Percentiles rank a stretch among this genome's conserved stretches.
Conservation (phyloP, 2,329 filamentous ascomycete genomes). For the Tolypocladium amazonense region DNA sequence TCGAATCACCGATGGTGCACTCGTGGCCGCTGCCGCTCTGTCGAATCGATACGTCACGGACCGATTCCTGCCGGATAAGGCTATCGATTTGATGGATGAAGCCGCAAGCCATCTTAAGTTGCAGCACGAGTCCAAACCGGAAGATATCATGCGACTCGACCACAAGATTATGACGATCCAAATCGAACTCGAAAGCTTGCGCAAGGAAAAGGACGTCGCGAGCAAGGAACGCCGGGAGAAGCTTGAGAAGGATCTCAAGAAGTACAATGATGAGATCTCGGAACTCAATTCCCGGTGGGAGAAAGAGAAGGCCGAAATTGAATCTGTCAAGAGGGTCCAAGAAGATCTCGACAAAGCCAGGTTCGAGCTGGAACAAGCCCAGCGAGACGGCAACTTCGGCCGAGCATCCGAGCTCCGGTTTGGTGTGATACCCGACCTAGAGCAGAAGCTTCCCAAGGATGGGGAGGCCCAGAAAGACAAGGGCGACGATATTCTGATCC, state of each 20-base stretch:
- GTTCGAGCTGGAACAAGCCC: constrained; percentile 77
- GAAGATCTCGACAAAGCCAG: constrained; percentile 79
- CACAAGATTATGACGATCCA: constrained; percentile 96
- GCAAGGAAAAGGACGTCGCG: constrained; percentile 86
- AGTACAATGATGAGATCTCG: constrained; percentile 66
- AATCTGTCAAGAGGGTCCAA: constrained; percentile 77
- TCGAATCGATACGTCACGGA: constrained; percentile 96
- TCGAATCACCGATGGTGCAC: constrained; percentile 79
- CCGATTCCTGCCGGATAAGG: constrained; percentile 91
- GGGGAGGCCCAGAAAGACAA: constrained; percentile 32
- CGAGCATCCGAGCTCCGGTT: constrained; percentile 88
- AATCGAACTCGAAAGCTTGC: constrained; percentile 87
- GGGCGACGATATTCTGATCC: constrained; percentile 54
- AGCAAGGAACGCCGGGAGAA: constrained; percentile 83
- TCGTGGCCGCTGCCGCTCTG: constrained; percentile 85
- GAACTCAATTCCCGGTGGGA: constrained; percentile 78
- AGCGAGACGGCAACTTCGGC: constrained; percentile 79
- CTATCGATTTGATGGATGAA: constrained; percentile 94
- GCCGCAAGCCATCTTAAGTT: constrained; percentile 81
- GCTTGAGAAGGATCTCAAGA: constrained; percentile 65
- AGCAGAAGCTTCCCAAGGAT: constrained; percentile 71
- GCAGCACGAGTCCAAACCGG: constrained; percentile 94
- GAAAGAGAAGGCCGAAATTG: constrained; percentile 75
- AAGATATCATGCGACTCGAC: constrained; percentile 84
- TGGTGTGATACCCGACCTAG: constrained; percentile 71